Conservation (phyloP, 2,329 filamentous ascomycete genomes). For the Tolypocladium sp. region DNA sequence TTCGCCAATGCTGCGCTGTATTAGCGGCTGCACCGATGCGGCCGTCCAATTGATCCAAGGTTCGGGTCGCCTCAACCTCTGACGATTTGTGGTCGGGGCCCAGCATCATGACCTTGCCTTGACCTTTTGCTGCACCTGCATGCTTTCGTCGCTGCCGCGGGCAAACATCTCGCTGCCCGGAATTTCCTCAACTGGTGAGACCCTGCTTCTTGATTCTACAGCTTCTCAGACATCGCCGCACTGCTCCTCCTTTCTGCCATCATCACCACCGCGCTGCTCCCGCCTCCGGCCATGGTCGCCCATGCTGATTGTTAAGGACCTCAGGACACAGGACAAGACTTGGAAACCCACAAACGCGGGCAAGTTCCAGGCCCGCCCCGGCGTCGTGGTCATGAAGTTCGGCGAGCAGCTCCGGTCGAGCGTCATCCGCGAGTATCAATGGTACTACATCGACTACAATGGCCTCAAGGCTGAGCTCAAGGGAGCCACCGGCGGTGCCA, state of each 20-base stretch:
- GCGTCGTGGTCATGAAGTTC: conserved; percentile 66
- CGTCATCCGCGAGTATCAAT: conserved; percentile 92
- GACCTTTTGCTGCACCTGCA: not conserved
- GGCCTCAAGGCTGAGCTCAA: conserved; percentile 83
- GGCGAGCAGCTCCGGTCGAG: conserved; percentile 94
- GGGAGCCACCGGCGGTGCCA: conserved; percentile 46
- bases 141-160: not conserved
- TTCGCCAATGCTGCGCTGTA: conserved; percentile 11
- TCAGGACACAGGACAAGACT: conserved; percentile 30
- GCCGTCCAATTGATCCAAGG: not conserved
- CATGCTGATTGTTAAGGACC: conserved; percentile 46
- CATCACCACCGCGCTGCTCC: not conserved
- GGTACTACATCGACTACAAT: conserved; percentile 98
- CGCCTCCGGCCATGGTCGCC: conserved; percentile 6
- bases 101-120: conserved; percentile 1
- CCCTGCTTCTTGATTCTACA: not conserved
- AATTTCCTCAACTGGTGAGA: not conserved
- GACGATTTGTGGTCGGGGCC: not conserved
- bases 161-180: not conserved
- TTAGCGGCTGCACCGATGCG: not conserved
- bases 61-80: not conserved
- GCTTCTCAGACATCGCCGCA: not conserved
- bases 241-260: not conserved
- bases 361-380: conserved; percentile 32
- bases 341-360: conserved; percentile 27